Percentiles rank a stretch among this genome's conserved stretches.
Evolutionary conservation across 805 yeast species (phyloP).

Genomic region (Debaryomyces prosopidis): DNA sequence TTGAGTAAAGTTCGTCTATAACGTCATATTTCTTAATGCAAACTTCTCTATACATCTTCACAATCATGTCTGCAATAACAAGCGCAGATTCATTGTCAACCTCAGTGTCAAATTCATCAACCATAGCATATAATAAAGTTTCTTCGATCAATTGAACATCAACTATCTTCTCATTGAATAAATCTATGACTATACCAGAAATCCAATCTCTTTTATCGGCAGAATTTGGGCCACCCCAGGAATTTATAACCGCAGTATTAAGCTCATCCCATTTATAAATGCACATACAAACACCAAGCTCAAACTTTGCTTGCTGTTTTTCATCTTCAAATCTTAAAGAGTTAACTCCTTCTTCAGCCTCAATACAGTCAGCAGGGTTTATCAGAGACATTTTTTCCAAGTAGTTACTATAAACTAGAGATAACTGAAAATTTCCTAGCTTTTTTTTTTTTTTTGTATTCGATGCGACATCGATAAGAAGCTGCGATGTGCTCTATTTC

Average conservation of each 20-base stretch:
- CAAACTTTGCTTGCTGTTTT: conserved; percentile 80
- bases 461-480: not conserved
- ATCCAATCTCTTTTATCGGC: conserved; percentile 95
- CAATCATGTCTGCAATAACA: conserved; percentile 64
- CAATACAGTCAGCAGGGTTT: conserved; percentile 54
- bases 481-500: not conserved
- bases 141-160: conserved; percentile 84
- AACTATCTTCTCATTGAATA: conserved; percentile 66
- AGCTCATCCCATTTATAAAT: conserved; percentile 89
- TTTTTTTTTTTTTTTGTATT: conserved; percentile 1
- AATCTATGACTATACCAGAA: conserved; percentile 75
- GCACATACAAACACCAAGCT: conserved; percentile 89
- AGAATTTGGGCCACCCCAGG: conserved; percentile 95
- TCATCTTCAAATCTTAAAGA: conserved; percentile 51
- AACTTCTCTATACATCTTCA: conserved; percentile 69
- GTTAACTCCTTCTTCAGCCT: conserved; percentile 43
- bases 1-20: conserved; percentile 60
- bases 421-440: conserved; percentile 1
- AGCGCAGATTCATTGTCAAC: conserved; percentile 89
- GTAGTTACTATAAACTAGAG: not conserved
- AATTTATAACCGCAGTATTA: conserved; percentile 82
- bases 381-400: conserved; percentile 26
- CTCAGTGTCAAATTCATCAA: conserved; percentile 88
- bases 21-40: conserved; percentile 47
- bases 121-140: conserved; percentile 83